Percentiles rank a stretch among this genome's conserved stretches.
phyloP scores from a whole-genome alignment of 2,329 filamentous ascomycete species.

The Xylaria digitata region DNA sequence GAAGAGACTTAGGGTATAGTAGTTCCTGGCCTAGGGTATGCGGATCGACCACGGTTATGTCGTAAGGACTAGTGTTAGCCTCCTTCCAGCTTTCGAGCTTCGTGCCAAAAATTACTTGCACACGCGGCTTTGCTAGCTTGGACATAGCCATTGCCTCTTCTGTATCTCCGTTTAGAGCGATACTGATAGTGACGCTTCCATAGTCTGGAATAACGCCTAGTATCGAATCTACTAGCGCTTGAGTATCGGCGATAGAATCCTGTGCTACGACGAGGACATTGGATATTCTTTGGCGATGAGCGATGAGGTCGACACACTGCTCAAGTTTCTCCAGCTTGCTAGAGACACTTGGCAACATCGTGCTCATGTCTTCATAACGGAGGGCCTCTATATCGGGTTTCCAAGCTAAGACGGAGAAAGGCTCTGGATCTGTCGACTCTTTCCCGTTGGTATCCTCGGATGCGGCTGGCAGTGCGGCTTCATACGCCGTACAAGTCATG shows the following conservation, averaged over 20 bases:
- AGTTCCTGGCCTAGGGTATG: conserved; percentile 3
- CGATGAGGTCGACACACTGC: conserved; percentile 21
- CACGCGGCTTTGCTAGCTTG: conserved; percentile 5
- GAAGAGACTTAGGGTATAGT: not conserved
- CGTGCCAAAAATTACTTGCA: not conserved
- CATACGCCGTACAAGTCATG: conserved; percentile 28
- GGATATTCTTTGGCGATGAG: conserved; percentile 26
- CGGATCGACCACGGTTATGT: conserved; percentile 15
- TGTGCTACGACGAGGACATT: conserved; percentile 22
- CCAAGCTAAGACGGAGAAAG: conserved; percentile 30
- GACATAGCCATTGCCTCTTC: not conserved
- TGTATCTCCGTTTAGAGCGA: not conserved
- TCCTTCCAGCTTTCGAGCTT: conserved; percentile 16
- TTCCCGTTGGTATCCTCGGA: not conserved
- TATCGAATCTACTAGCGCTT: conserved; percentile 9
- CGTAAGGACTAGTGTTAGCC: not conserved
- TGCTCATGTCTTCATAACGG: conserved; percentile 5
- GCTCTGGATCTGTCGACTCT: conserved; percentile 7
- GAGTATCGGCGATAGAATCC: not conserved
- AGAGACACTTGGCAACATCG: conserved; percentile 8
- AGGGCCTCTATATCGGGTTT: conserved; percentile 30
- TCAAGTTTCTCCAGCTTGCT: conserved; percentile 13
- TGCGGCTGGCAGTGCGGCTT: conserved; percentile 31
- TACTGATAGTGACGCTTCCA: conserved; percentile 4
- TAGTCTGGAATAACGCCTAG: conserved; percentile 2